Conservation (phyloP, 2,329 filamentous ascomycete genomes). For the Thelonectria discophora region DNA sequence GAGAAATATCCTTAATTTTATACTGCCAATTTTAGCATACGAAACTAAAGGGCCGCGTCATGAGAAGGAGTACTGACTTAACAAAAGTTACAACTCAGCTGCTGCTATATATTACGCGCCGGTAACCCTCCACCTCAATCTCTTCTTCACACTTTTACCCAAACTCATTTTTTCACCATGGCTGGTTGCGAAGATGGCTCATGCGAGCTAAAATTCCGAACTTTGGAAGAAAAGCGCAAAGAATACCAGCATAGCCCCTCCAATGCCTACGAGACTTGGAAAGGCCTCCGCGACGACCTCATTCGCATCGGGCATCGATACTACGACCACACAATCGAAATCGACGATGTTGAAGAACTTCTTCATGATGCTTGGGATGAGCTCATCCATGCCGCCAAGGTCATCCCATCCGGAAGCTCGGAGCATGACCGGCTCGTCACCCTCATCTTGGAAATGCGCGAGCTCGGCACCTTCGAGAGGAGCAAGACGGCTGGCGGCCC, state of each 20-base stretch:
- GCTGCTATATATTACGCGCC: neutral
- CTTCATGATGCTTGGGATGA: slow-evolving; percentile 28
- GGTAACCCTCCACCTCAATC: neutral
- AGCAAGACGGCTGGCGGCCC: neutral
- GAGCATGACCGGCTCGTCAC: slow-evolving; percentile 28
- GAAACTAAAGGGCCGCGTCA: neutral
- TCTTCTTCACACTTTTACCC: neutral
- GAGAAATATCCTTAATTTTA: neutral
- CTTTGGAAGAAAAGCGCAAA: neutral
- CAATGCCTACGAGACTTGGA: neutral
- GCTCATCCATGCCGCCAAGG: slow-evolving; percentile 24
- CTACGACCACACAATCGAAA: neutral
- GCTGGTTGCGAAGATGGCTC: neutral
- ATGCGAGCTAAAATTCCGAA: neutral
- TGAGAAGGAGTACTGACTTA: neutral
- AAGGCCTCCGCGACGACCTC: neutral
- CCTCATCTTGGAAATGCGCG: slow-evolving; percentile 21
- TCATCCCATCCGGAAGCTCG: slow-evolving; percentile 19
- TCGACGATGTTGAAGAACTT: neutral
- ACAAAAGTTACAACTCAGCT: neutral
- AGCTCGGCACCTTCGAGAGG: slow-evolving; percentile 14
- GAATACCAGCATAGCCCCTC: neutral
- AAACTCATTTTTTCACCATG: slow-evolving; percentile 20
- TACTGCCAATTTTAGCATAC: neutral
- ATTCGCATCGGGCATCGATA: slow-evolving; percentile 3